These are phyloP conservation scores for Alloascoidea africana DNA, from an alignment of 805 yeast species.

Conservation along the genomic window DNA sequence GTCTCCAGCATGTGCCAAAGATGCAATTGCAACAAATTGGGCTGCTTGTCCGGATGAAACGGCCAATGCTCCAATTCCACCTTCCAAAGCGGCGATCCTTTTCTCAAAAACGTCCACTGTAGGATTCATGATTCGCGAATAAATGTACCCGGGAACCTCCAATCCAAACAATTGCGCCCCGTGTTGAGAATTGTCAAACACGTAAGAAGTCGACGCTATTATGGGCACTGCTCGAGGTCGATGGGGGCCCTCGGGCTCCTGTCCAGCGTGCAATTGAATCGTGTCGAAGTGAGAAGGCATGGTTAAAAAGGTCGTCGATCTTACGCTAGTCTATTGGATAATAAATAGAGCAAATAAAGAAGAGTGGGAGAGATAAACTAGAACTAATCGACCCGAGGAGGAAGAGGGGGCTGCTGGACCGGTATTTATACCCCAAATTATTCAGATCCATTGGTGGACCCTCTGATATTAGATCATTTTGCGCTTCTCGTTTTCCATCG, in stretches of 20 bases:
- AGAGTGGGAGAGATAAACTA: too few species aligned
- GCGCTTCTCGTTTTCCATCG: too few species aligned
- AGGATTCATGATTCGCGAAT: conserved; percentile 86
- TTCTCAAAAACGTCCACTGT: conserved; percentile 84
- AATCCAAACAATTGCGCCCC: conserved; percentile 87
- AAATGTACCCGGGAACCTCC: conserved; percentile 72
- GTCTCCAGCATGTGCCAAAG: conserved; percentile 78
- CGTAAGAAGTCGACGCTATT: conserved; percentile 83
- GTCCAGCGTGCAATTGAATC: conserved; percentile 91
- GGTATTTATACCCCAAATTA: too few species aligned
- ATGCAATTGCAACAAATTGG: conserved; percentile 70
- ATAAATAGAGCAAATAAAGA: too few species aligned
- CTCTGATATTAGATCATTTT: too few species aligned
- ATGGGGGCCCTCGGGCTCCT: conserved; percentile 45
- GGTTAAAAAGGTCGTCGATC: background rate
- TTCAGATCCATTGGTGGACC: too few species aligned
- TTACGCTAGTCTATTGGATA: too few species aligned
- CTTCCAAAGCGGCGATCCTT: conserved; percentile 85
- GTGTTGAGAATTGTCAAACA: conserved; percentile 75
- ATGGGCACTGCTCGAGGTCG: conserved; percentile 87
- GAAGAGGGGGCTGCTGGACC: too few species aligned
- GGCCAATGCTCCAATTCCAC: conserved; percentile 84
- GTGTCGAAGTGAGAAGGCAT: conserved; percentile 68
- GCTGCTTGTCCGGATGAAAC: conserved; percentile 96
- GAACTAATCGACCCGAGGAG: too few species aligned